Evolutionary conservation across 257 asterid genomes (phyloP), one percentile per base, ranked within the genome.

Genomic region (Ilex asprella): DNA sequence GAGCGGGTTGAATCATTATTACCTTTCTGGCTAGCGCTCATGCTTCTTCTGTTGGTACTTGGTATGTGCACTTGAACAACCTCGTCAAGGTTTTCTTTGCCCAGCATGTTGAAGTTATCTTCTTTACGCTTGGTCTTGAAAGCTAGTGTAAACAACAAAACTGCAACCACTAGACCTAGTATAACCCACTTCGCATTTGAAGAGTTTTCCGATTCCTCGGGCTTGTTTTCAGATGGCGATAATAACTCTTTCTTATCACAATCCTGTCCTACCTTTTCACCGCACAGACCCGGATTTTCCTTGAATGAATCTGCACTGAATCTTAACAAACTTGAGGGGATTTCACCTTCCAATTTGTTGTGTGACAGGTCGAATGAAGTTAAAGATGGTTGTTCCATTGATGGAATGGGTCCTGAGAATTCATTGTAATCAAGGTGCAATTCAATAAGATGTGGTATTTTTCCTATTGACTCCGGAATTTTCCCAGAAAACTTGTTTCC

Each of bases 331-430:
- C 14, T 55, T 47, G 56, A 41, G 7, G 99, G 97, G 62, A 93
- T 74, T 75, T 78, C 87, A 0, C 99, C 99, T 11, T 93, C 80
- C 51, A 93, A 54, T 32, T 71, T 79, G 52, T 93, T 93, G 73
- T 64, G 5, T 0, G 94, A 78, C 0, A 93, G 10, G 67, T 81
- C 71, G 29, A 87, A 12, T 0, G 10, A 55, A n/a, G 54, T 31
- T 16, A 89, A 56, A 3, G 88, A 66, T 31, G 69, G 62, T 39
- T 85, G 95, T 1, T 75, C 65, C 1, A 88, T 21, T 10, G 56
- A 6, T 0, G 95, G 95, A 57, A 91, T 59, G 1, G 74, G 64
- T 3, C 96, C 98, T 2, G 90, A 70, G 67, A 91, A 88, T 39
- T 76, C 75, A 55, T 91, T 91, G 6, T 62, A 49, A 15, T 91